Evolutionary conservation across 805 yeast species (phyloP), one percentile per base, ranked within the genome.

Genomic region (Debaryomyces prosopidis): DNA sequence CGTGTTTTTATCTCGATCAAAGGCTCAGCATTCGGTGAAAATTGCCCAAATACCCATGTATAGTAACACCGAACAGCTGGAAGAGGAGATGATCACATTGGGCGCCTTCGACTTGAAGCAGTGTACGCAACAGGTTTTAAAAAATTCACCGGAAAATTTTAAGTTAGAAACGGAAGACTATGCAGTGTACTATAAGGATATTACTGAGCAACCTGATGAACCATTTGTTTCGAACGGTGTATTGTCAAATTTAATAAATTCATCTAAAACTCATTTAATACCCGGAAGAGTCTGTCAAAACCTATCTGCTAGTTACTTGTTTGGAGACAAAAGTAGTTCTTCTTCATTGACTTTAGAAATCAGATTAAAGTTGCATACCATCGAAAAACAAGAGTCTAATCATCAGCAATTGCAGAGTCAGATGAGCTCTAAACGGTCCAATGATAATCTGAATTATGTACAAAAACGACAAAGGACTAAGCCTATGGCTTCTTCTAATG

Each of bases 221-320:
- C 77, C 77, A 4, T 72, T 71, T 53, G 77, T 72, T 7, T 65
- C 73, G 4, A 67, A 69, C 48, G 77, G 77, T 3, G 66, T 62
- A 6, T 55, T 72, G 41, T 65, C 74, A 2, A 51, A 58, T 6
- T 54, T 71, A 23, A 49, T 69, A 15, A 36, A 55, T 20, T 50
- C 63, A 28, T 43, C 64, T 4, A 58, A 63, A 32, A 53, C 53
- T 17, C 57, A 57, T 40, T 49, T 68, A 26, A 67, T 75, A 4
- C 71, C 84, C 4, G 79, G 85, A 10, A 73, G 85, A 44, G 81
- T 82, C 30, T 81, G 85, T 52, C 80, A 79, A 44, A 82, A 77
- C 55, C 69, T 82, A 42, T 71, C 81, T 23, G 75, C 78, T 39
- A 60, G 79, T 54, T 67, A 59, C 39, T 49, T 64, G 15, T 64